Evolutionary conservation across 495 filamentous ascomycete genomes (phyloP), one percentile per base, ranked within the genome.

Genomic region (Aspergillus bertholletiae): DNA sequence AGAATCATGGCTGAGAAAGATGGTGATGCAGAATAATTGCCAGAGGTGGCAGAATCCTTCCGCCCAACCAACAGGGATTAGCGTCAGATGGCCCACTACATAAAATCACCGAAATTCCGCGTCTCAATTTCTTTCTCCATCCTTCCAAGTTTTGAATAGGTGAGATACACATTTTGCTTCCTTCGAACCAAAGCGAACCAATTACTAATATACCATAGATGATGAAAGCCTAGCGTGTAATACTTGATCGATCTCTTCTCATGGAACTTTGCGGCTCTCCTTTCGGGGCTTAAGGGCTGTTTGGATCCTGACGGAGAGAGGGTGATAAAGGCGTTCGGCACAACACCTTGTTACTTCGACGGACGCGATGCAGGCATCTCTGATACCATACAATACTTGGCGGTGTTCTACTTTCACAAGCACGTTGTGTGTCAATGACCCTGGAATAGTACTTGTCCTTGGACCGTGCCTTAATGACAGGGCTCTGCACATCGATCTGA

Each of bases 201-300:
- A 18, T 18, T 65, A 64, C 83, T 87, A 71, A 87, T 67, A 41
- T 26, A 48, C 44, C 56, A 5, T 68, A 96, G 89, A 95, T 97
- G 94, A 98, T 97, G 94, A 97, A 96, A 96, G 88, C 89, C 84
- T 88, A 88, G 88, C 80, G 93, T 97, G 93, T 88, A 84, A 62
- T 74, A 77, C 86, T 86, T 93, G 90, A 96, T 81, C 79, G 74
- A 81, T 83, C 83, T 77, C 82, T 76, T 64, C 78, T 78, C 78
- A 73, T 77, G 80, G 70, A 74, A 77, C 72, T 82, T 78, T 75
- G 75, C 80, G 81, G 87, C 86, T 94, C 90, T 94, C 88, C 88
- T 85, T 86, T 82, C 83, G 76, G 84, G 90, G 92, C 90, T 89
- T 84, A 96, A 95, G 82, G 94, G 91, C 89, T 83, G 83, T 80